A percentile compares a stretch with the other conserved stretches of the same genome.
Conservation (phyloP, 2,329 filamentous ascomycete genomes). For the Mycosphaerella sp. region DNA sequence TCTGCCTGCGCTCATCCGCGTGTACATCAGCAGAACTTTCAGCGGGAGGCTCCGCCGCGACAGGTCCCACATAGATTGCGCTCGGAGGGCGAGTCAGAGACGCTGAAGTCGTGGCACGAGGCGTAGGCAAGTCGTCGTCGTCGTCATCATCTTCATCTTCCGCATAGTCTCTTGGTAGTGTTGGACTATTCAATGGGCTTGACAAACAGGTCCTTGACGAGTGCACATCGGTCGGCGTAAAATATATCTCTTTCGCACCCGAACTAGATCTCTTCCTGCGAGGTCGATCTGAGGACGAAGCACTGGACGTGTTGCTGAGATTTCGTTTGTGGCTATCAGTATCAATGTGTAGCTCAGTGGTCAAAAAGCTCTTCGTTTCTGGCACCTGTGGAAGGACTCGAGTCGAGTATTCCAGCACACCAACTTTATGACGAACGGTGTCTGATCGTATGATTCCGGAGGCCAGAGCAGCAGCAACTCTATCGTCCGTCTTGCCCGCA, state of each 20-base stretch:
- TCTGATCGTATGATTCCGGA: constrained; percentile 6
- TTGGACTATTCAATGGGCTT: constrained; percentile 23
- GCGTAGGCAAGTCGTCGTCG: constrained; percentile 14
- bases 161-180: constrained; percentile 1
- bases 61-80: constrained; percentile 12
- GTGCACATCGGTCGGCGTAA: constrained; percentile 24
- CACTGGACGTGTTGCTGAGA: constrained; percentile 8
- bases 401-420: constrained; percentile 2
- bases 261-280: constrained; percentile 8
- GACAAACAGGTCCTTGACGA: constrained; percentile 20
- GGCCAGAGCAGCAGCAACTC: constrained; percentile 1
- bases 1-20: background rate
- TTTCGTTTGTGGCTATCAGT: constrained; percentile 15
- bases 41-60: background rate
- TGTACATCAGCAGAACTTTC: background rate
- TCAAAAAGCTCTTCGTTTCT: background rate
- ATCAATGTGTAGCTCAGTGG: constrained; percentile 5
- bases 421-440: constrained; percentile 4
- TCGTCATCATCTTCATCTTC: constrained; percentile 3
- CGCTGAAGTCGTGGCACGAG: constrained; percentile 3
- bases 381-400: constrained; percentile 2
- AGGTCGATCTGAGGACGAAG: constrained; percentile 7
- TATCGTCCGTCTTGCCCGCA: background rate
- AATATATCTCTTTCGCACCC: constrained; percentile 23
- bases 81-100: constrained; percentile 11